Conservation (phyloP, 768 basidiomycete genomes). For the Kwoniella bestiolae region DNA sequence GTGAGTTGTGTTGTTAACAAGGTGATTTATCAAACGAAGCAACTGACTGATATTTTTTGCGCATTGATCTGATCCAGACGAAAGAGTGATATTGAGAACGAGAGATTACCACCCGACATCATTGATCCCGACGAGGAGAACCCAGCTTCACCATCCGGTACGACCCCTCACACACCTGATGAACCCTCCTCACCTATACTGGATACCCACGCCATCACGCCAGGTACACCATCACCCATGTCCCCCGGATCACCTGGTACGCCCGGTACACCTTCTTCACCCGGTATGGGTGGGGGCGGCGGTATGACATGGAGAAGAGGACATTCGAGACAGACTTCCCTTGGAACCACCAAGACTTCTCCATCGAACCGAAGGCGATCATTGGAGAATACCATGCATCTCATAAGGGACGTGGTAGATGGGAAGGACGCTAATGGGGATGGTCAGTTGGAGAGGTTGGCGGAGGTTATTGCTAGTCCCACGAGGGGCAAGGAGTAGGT, state of each 20-base stretch:
- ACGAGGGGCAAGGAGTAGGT: conserved; percentile 12
- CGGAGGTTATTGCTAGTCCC: conserved; percentile 55
- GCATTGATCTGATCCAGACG: conserved; percentile 63
- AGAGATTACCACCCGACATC: conserved; percentile 93
- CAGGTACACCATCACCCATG: conserved; percentile 13
- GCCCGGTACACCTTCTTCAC: conserved; percentile 29
- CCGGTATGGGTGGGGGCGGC: conserved; percentile 28
- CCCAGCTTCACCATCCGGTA: conserved; percentile 50
- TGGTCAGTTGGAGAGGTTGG: conserved; percentile 52
- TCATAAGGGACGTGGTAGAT: conserved; percentile 91
- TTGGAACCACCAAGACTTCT: conserved; percentile 94
- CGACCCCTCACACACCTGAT: conserved; percentile 49
- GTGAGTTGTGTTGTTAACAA: conserved; percentile 63
- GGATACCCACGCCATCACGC: not conserved
- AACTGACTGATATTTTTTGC: conserved; percentile 2
- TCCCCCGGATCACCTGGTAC: conserved; percentile 18
- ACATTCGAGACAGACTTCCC: conserved; percentile 71
- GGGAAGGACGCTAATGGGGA: conserved; percentile 64
- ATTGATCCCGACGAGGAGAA: conserved; percentile 65
- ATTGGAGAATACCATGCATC: conserved; percentile 91
- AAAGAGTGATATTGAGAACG: conserved; percentile 98
- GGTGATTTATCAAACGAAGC: not conserved
- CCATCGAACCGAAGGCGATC: conserved; percentile 90
- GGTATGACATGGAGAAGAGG: conserved; percentile 60
- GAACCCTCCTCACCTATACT: conserved; percentile 38